Percentiles rank a stretch among this genome's conserved stretches.
phyloP scores from a whole-genome alignment of 495 filamentous ascomycete species.

The Jackrogersella multiformis region DNA sequence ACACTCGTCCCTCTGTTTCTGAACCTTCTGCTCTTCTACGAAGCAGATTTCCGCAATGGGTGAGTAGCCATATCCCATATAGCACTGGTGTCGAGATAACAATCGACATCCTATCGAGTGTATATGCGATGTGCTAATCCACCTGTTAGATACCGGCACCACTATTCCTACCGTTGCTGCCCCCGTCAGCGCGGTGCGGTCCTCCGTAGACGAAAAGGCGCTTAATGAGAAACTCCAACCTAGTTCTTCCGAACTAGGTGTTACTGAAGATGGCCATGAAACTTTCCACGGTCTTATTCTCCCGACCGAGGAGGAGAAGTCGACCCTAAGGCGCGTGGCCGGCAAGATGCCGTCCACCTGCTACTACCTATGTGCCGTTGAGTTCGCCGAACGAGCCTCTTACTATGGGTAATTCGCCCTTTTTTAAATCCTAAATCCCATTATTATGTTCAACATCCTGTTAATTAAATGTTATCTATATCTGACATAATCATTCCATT shows the following conservation, averaged over 20 bases:
- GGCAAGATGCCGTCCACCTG: constrained; percentile 57
- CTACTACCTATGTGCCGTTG: constrained; percentile 64
- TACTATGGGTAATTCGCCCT: constrained; percentile 56
- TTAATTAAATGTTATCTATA: too few relatives aligned
- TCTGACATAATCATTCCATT: not conserved
- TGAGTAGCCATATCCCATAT: constrained; percentile 17
- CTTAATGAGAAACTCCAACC: constrained; percentile 21
- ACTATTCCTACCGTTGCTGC: constrained; percentile 37
- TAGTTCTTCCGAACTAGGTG: not conserved
- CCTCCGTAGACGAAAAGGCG: constrained; percentile 40
- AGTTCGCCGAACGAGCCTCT: constrained; percentile 67
- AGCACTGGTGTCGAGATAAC: not conserved
- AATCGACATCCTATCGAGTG: not conserved
- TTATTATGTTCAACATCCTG: not conserved
- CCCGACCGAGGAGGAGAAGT: constrained; percentile 63
- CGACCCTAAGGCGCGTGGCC: constrained; percentile 62
- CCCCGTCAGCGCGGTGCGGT: constrained; percentile 38
- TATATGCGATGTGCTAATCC: constrained; percentile 14
- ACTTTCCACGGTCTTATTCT: constrained; percentile 53
- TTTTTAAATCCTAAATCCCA: too few relatives aligned
- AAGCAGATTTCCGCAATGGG: constrained; percentile 29
- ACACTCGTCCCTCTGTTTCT: constrained; percentile 15
- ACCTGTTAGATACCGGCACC: constrained; percentile 37
- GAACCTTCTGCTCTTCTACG: constrained; percentile 18
- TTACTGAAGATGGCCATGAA: constrained; percentile 40